Base-by-base conservation (phyloP, 1,284 basidiomycete species). In the Irpex sp. region DNA sequence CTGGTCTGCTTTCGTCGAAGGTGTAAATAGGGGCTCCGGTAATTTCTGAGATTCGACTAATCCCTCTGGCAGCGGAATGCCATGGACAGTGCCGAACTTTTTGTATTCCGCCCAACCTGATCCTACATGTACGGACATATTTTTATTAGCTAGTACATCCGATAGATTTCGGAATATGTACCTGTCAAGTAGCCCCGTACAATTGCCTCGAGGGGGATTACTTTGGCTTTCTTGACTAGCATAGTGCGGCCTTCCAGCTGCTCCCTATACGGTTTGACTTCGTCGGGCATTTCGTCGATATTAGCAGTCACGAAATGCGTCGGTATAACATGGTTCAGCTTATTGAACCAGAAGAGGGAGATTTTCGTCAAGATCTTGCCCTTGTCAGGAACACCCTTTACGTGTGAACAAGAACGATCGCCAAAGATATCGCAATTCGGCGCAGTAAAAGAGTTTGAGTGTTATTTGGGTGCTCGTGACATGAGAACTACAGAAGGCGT, bases 71-170 rank as follows among this genome's bases (percentile, higher is more conserved):
- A 98, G 80, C 15, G 79, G 73, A 55, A 97, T 94, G 3, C 92
- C 93, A 71, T 99, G 97, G 11, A 97, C 91, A 0, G 95, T 98
- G 50, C 92, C 89, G 0, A 81, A 83, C 74, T 88, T 90, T 76
- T 93, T 89, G 80, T 99, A 99, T 76, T 99, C 97, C 1, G 85
- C 79, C 95, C 95, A 99, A 5, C 93, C 97, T 26, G 95, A 98
- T 53, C 95, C 95, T 95, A 66, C 4, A 60, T 51, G 49, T 43
- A n/a, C 51, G 11, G 33, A 61, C 6, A 36, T 58, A 33, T 39
- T 59, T 33, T 35, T 26, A 21, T 11, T 7, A 54, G 56, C 3
- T 15, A 19, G 33, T 26, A 13, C 39, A 65, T 36, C 7, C 26
- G 15, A 19, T n/a, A 33, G n/a, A 21, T 19, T 4, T 58, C 36